These are phyloP conservation scores for Aegilops umbellulata DNA, from an alignment of 176 grass and related monocot genomes.

Conservation along the genomic window DNA sequence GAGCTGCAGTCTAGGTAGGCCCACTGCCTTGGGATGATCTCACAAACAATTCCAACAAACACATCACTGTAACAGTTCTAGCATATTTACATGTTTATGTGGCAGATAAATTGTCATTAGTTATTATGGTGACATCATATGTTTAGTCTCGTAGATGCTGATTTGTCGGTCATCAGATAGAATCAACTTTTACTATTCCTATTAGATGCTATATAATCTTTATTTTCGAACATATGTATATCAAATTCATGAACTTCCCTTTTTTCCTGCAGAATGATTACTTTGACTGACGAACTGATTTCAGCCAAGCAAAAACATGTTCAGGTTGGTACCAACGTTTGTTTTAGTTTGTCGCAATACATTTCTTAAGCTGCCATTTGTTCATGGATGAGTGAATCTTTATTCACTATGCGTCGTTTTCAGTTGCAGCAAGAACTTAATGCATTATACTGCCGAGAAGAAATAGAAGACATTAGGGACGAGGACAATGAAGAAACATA, in stretches of 20 bases:
- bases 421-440: constrained; percentile 96
- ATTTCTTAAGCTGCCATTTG: not conserved
- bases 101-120: not conserved
- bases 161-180: not conserved
- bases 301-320: constrained; percentile 69
- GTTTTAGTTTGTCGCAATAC: not conserved
- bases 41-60: not conserved
- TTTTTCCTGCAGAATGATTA: constrained; percentile 70
- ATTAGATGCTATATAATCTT: not conserved
- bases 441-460: constrained; percentile 84
- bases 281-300: constrained; percentile 85
- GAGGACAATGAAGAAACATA: constrained; percentile 66
- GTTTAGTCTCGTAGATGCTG: not conserved
- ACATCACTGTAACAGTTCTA: not conserved
- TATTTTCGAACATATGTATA: not conserved
- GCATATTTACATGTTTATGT: constrained; percentile 17
- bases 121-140: not conserved
- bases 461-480: constrained; percentile 69
- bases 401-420: constrained; percentile 15
- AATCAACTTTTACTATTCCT: not conserved
- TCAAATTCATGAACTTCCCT: not conserved
- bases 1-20: constrained; percentile 90
- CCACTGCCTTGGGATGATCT: not conserved
- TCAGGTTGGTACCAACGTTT: constrained; percentile 45
- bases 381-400: not conserved